Evolutionary conservation across 2,329 filamentous ascomycete genomes (phyloP).

Genomic region (Talaromyces pinophilus): DNA sequence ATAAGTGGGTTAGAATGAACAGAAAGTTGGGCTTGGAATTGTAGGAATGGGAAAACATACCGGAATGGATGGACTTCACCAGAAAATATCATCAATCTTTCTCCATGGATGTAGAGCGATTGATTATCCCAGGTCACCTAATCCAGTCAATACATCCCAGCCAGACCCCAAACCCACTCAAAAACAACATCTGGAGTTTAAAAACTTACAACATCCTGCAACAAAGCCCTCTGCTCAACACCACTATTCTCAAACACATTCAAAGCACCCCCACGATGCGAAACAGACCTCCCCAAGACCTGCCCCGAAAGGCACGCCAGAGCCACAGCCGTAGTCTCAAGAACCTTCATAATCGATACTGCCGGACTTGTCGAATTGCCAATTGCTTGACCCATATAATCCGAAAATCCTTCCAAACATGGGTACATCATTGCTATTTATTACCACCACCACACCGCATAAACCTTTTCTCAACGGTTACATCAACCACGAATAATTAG

Average conservation of each 20-base stretch:
- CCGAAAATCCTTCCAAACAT: not conserved
- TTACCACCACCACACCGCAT: not conserved
- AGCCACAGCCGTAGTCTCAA: slow-evolving; percentile 32
- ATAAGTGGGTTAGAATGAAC: no score
- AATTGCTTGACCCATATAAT: not conserved
- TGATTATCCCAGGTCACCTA: slow-evolving; percentile 71
- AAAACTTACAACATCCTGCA: slow-evolving; percentile 58
- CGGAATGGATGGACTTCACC: slow-evolving; percentile 73
- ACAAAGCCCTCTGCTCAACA: slow-evolving; percentile 47
- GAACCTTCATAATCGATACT: slow-evolving; percentile 40
- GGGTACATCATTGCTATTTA: not conserved
- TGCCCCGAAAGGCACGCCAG: slow-evolving; percentile 47
- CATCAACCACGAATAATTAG: not conserved
- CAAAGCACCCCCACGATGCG: slow-evolving; percentile 52
- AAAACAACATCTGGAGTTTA: not conserved
- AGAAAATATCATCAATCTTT: slow-evolving; percentile 70
- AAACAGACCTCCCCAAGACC: slow-evolving; percentile 51
- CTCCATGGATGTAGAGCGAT: slow-evolving; percentile 68
- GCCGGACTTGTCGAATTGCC: not conserved
- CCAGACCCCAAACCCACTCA: not conserved
- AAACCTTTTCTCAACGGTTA: not conserved
- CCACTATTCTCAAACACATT: slow-evolving; percentile 46
- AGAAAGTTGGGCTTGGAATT: no score
- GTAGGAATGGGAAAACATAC: slow-evolving; percentile 31
- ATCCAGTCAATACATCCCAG: slow-evolving; percentile 4